These are phyloP conservation scores for Ophiostoma angusticollis DNA, from an alignment of 2,329 filamentous ascomycete species.

Conservation along the genomic window DNA sequence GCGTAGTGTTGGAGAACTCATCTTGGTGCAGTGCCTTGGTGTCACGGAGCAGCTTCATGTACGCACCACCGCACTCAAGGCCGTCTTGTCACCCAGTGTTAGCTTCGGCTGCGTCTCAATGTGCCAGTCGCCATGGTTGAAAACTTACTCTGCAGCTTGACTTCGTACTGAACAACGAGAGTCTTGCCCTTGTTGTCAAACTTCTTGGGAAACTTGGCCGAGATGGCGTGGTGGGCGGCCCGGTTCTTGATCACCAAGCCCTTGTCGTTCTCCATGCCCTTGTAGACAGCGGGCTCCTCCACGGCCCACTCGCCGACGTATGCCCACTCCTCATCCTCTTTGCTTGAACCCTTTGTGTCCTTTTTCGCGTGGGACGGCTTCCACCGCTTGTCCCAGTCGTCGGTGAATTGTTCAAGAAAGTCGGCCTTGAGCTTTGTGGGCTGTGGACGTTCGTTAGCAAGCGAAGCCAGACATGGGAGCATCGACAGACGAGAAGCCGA, in stretches of 20 bases:
- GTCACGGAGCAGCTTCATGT: conserved; percentile 97
- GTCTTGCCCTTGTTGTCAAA: conserved; percentile 97
- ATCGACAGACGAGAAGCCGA: conserved; percentile 9
- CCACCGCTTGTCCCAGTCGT: conserved; percentile 90
- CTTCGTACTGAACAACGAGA: conserved; percentile 95
- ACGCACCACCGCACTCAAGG: conserved; percentile 94
- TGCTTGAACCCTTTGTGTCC: conserved; percentile 57
- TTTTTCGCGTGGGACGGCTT: conserved; percentile 95
- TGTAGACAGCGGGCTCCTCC: conserved; percentile 81
- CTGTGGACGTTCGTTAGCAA: conserved; percentile 31
- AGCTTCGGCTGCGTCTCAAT: background rate
- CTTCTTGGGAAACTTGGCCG: conserved; percentile 92
- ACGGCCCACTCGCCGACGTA: conserved; percentile 95
- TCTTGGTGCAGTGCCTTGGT: conserved; percentile 94
- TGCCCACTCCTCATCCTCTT: conserved; percentile 86
- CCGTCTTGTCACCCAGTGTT: conserved; percentile 45
- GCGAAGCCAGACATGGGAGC: background rate
- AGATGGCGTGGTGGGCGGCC: conserved; percentile 97
- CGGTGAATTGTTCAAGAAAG: conserved; percentile 97
- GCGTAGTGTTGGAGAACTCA: conserved; percentile 94
- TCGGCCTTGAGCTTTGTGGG: conserved; percentile 79
- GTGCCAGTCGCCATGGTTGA: background rate
- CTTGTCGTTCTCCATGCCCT: conserved; percentile 90
- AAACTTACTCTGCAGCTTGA: conserved; percentile 88
- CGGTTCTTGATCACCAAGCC: conserved; percentile 96